phyloP scores from a whole-genome alignment of 2,329 filamentous ascomycete species.

The Ilyonectria robusta region DNA sequence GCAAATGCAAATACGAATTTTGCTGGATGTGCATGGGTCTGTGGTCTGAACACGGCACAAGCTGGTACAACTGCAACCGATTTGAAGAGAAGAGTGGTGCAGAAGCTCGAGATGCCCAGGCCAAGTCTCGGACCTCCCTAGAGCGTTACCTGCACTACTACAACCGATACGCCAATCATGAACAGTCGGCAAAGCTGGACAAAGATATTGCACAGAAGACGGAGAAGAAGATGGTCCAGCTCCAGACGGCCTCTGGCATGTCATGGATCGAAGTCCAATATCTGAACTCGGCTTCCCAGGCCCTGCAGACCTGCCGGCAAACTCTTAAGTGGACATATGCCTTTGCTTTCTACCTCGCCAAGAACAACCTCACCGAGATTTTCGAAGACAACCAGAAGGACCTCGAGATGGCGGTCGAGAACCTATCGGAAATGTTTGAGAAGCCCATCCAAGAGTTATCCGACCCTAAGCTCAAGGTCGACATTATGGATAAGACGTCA shows the following conservation, averaged over 20 bases:
- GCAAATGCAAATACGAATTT: conserved; percentile 96
- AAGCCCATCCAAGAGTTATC: conserved; percentile 91
- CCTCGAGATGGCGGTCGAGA: conserved; percentile 96
- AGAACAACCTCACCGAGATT: conserved; percentile 96
- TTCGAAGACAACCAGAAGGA: conserved; percentile 99
- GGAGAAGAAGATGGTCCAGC: conserved; percentile 98
- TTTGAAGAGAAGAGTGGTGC: conserved; percentile 96
- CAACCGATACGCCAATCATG: conserved; percentile 98
- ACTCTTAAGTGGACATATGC: conserved; percentile 99
- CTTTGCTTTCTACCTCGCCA: conserved; percentile 96
- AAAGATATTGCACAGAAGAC: conserved; percentile 97
- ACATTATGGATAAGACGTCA: conserved; percentile 98
- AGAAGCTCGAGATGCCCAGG: conserved; percentile 92
- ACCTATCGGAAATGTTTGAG: conserved; percentile 99
- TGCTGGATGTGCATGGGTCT: conserved; percentile 99
- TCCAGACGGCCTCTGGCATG: conserved; percentile 94
- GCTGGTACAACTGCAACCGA: conserved; percentile 99
- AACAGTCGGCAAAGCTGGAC: conserved; percentile 96
- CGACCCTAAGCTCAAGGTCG: conserved; percentile 91
- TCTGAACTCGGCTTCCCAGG: conserved; percentile 91
- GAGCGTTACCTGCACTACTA: conserved; percentile 99
- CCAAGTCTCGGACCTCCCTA: conserved; percentile 88
- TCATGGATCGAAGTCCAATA: conserved; percentile 99
- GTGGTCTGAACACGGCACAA: conserved; percentile 98
- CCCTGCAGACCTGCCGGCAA: conserved; percentile 96